Percentiles rank a stretch among this genome's conserved stretches.
Conservation (phyloP, 257 asterid species). For the Solanum sitiens region DNA sequence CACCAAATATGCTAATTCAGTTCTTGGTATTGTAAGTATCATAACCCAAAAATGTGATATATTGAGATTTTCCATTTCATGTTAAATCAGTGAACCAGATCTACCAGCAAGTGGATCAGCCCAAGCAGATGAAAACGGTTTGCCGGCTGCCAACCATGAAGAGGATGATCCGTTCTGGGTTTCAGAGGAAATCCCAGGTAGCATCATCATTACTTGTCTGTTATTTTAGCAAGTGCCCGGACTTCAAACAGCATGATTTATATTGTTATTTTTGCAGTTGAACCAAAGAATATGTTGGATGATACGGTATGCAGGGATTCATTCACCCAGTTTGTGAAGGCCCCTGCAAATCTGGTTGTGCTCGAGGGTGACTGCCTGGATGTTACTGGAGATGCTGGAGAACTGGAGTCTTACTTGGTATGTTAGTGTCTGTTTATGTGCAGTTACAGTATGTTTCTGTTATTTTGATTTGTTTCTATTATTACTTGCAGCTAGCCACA, state of each 20-base stretch:
- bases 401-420: slow-evolving; percentile 96
- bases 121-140: slow-evolving; percentile 24
- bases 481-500: slow-evolving; percentile 65
- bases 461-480: not conserved
- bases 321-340: slow-evolving; percentile 38
- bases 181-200: slow-evolving; percentile 76
- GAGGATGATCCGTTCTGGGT: slow-evolving; percentile 62
- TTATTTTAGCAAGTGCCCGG: not conserved
- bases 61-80: not conserved
- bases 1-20: not conserved
- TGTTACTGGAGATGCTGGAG: slow-evolving; percentile 66
- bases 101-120: slow-evolving; percentile 32
- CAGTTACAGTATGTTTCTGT: not conserved
- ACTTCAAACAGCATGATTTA: slow-evolving; percentile 2
- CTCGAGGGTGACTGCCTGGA: slow-evolving; percentile 98
- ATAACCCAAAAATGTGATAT: not conserved
- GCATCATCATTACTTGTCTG: slow-evolving; percentile 8
- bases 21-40: not conserved
- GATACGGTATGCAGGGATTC: slow-evolving; percentile 26
- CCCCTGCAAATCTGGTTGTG: slow-evolving; percentile 92
- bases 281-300: slow-evolving; percentile 59
- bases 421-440: not conserved
- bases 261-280: slow-evolving; percentile 41
- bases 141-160: slow-evolving; percentile 15
- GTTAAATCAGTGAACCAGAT: slow-evolving; percentile 49